Conservation (phyloP, 306 rosid species). For the Sesbania bispinosa region DNA sequence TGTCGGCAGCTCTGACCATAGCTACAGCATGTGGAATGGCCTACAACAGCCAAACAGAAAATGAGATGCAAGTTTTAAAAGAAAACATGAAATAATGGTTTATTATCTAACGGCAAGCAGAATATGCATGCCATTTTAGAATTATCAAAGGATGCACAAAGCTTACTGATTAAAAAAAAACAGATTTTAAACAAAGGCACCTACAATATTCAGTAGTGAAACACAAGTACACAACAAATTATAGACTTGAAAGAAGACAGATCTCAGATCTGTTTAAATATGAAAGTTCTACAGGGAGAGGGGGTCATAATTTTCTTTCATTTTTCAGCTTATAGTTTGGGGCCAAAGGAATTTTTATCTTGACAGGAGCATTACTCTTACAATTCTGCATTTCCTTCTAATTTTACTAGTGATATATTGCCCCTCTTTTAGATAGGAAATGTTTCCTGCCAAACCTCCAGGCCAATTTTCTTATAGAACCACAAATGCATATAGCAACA, state of each 20-base stretch:
- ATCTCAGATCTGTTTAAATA: too few relatives aligned
- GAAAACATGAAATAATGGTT: not conserved
- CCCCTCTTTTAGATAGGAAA: too few relatives aligned
- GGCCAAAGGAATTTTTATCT: too few relatives aligned
- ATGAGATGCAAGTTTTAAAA: conserved; percentile 8
- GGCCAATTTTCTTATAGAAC: too few relatives aligned
- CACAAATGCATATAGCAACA: too few relatives aligned
- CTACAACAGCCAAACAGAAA: conserved; percentile 41
- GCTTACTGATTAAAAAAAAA: not conserved
- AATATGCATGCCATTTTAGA: conserved; percentile 13
- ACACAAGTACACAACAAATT: not conserved
- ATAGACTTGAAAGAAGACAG: not conserved
- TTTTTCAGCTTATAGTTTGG: too few relatives aligned
- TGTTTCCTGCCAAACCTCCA: too few relatives aligned
- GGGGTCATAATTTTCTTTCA: too few relatives aligned
- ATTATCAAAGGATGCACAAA: conserved; percentile 1
- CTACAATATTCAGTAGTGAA: not conserved
- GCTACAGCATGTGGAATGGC: conserved; percentile 98
- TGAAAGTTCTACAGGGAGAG: too few relatives aligned
- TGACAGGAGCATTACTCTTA: too few relatives aligned
- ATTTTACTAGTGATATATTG: too few relatives aligned
- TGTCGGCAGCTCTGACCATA: conserved; percentile 75
- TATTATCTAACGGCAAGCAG: conserved; percentile 5
- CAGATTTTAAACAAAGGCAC: not conserved
- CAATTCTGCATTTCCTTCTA: too few relatives aligned